Percentiles rank a stretch among this genome's conserved stretches.
Conservation (phyloP, 2,329 filamentous ascomycete species). For the Helotiales sp. region DNA sequence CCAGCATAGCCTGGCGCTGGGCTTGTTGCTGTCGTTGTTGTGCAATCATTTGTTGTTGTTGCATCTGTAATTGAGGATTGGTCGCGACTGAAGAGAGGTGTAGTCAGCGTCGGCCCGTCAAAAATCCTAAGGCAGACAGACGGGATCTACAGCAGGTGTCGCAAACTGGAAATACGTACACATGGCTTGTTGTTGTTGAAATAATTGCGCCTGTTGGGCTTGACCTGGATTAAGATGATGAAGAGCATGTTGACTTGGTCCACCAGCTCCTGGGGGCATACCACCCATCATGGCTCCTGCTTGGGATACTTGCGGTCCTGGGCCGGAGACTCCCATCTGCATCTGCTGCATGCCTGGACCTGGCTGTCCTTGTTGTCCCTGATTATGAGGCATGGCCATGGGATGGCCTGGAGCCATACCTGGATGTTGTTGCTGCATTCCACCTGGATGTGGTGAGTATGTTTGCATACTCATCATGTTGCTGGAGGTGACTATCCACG, state of each 20-base stretch:
- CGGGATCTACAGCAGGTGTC: neutral
- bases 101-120: constrained; percentile 14
- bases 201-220: constrained; percentile 45
- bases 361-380: constrained; percentile 72
- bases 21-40: constrained; percentile 42
- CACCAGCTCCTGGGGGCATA: constrained; percentile 69
- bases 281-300: constrained; percentile 73
- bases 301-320: constrained; percentile 72
- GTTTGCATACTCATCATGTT: constrained; percentile 75
- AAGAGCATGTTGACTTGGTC: constrained; percentile 68
- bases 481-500: constrained; percentile 54
- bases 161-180: constrained; percentile 36
- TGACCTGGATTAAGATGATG: constrained; percentile 68
- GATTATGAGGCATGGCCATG: constrained; percentile 61
- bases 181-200: constrained; percentile 37
- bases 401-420: constrained; percentile 65
- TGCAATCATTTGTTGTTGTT: constrained; percentile 40
- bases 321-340: constrained; percentile 75
- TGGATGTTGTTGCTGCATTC: constrained; percentile 69
- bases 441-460: constrained; percentile 73
- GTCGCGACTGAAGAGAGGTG: constrained; percentile 10
- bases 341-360: constrained; percentile 68
- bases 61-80: constrained; percentile 35
- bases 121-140: neutral
- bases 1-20: constrained; percentile 57